Evolutionary conservation across 2,329 filamentous ascomycete species (phyloP).

Genomic region (Colletotrichum sp.): DNA sequence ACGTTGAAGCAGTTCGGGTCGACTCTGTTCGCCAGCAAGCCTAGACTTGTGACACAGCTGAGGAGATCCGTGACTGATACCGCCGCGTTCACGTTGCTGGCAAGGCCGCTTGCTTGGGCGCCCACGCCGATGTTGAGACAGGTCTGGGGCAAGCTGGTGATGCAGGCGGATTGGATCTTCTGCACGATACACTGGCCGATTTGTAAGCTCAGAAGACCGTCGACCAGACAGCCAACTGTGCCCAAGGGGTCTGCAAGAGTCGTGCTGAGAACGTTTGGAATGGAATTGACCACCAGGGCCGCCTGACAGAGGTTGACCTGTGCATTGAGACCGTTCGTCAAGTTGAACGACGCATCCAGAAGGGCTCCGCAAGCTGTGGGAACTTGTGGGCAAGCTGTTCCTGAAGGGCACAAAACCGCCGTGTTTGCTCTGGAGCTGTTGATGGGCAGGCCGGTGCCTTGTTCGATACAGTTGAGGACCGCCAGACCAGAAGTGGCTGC

Average conservation of each 20-base stretch:
- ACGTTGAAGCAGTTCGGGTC: constrained; percentile 4
- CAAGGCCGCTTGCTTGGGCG: neutral
- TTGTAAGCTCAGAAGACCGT: too few species aligned
- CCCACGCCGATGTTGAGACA: constrained; percentile 4
- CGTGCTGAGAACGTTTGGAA: neutral
- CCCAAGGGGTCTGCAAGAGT: neutral
- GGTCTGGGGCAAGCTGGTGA: neutral
- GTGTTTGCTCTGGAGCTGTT: neutral
- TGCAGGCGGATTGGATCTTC: neutral
- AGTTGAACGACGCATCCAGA: neutral
- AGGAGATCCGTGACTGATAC: neutral
- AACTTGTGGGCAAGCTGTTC: neutral
- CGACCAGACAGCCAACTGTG: neutral
- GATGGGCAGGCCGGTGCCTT: neutral
- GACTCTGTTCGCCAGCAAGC: neutral
- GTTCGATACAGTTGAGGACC: neutral
- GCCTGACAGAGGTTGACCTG: neutral
- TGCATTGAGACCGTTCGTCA: neutral
- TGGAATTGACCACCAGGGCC: neutral
- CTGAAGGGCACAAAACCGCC: neutral
- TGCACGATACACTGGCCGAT: neutral
- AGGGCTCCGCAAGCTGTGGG: neutral
- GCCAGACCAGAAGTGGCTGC: neutral
- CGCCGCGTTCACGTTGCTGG: neutral
- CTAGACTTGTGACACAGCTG: neutral